Evolutionary conservation across 2,329 filamentous ascomycete species (phyloP).

Genomic region (Monosporascus sp.): DNA sequence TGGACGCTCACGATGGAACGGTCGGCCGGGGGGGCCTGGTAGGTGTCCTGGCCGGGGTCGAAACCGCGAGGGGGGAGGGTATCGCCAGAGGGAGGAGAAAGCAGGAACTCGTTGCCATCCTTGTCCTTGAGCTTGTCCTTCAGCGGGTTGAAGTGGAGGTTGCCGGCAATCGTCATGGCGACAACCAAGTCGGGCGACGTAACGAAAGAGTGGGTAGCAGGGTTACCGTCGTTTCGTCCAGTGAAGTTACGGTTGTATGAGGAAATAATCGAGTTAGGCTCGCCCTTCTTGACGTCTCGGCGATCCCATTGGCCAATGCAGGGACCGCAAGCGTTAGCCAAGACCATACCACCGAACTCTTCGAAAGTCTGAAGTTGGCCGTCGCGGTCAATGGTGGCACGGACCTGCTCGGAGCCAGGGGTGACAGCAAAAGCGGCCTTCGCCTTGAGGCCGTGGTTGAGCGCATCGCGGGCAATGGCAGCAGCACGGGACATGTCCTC

Average conservation of each 20-base stretch:
- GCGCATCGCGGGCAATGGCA: constrained; percentile 84
- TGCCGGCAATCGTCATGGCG: constrained; percentile 77
- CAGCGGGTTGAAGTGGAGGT: constrained; percentile 89
- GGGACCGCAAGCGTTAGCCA: constrained; percentile 91
- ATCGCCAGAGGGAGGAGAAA: constrained; percentile 72
- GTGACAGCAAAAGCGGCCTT: constrained; percentile 93
- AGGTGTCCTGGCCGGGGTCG: constrained; percentile 87
- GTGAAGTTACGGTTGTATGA: constrained; percentile 99
- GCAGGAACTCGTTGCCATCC: constrained; percentile 92
- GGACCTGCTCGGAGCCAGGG: constrained; percentile 93
- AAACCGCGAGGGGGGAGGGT: constrained; percentile 79
- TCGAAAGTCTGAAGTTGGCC: constrained; percentile 92
- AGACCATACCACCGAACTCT: constrained; percentile 89
- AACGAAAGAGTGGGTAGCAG: constrained; percentile 89
- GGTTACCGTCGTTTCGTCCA: constrained; percentile 93
- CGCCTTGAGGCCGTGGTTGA: constrained; percentile 88
- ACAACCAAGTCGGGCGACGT: constrained; percentile 87
- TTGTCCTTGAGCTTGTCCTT: constrained; percentile 90
- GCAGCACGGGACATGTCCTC: constrained; percentile 92
- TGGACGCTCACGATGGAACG: constrained; percentile 68
- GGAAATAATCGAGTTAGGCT: constrained; percentile 92
- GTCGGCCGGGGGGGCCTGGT: constrained; percentile 87
- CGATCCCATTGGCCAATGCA: constrained; percentile 97
- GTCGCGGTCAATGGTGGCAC: constrained; percentile 85
- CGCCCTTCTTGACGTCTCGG: constrained; percentile 87